Evolutionary conservation across 2,329 filamentous ascomycete genomes (phyloP).

Genomic region (Xylaria multiplex): DNA sequence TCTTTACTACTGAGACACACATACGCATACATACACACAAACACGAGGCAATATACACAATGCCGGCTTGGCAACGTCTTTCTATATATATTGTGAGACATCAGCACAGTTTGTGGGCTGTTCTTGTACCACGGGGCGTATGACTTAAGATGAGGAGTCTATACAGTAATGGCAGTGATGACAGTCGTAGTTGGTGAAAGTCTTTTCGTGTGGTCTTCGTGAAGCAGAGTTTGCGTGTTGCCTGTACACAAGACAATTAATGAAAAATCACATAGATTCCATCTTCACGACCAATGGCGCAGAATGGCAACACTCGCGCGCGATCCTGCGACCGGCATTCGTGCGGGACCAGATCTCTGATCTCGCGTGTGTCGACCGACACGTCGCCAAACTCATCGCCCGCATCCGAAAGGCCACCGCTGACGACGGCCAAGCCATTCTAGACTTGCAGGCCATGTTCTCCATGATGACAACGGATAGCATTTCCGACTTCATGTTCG

Average conservation of each 20-base stretch:
- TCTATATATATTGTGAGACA: neutral
- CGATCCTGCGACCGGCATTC: conserved; percentile 65
- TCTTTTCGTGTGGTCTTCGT: too few species aligned
- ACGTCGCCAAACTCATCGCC: conserved; percentile 69
- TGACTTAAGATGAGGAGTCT: too few species aligned
- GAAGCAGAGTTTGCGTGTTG: too few species aligned
- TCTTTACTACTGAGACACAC: neutral
- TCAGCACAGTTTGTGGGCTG: too few species aligned
- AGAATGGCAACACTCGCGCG: conserved; percentile 63
- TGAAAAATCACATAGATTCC: conserved; percentile 44
- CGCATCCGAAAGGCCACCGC: conserved; percentile 59
- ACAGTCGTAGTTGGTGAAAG: too few species aligned
- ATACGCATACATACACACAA: neutral
- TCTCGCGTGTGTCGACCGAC: conserved; percentile 74
- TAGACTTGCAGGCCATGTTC: conserved; percentile 72
- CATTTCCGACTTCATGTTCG: conserved; percentile 72
- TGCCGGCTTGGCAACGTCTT: neutral
- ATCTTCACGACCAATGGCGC: conserved; percentile 66
- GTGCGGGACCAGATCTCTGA: conserved; percentile 69
- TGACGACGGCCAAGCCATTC: conserved; percentile 55
- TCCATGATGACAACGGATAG: conserved; percentile 73
- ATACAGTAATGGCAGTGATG: too few species aligned
- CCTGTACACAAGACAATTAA: neutral
- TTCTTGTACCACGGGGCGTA: too few species aligned
- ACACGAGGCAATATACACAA: neutral